Conservation (phyloP, 257 asterid species). For the Nicotiana otophora region DNA sequence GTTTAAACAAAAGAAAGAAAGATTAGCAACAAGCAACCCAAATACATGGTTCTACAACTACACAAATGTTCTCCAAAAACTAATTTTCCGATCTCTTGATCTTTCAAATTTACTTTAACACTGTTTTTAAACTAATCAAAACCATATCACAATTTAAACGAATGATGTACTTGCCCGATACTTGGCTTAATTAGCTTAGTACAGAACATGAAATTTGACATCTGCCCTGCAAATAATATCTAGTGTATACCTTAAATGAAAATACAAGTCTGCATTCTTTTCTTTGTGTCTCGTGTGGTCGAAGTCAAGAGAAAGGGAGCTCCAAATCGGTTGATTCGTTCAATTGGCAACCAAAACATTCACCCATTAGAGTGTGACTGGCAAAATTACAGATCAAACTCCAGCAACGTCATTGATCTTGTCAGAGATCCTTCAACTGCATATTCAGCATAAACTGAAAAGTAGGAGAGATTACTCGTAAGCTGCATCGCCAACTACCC, state of each 20-base stretch:
- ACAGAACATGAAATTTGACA: not conserved
- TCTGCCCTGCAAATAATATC: not conserved
- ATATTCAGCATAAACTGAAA: not conserved
- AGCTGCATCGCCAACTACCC: conserved; percentile 4
- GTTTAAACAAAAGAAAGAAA: too few relatives aligned
- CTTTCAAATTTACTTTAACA: not conserved
- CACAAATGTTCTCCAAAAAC: not conserved
- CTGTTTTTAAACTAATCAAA: not conserved
- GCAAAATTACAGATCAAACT: too few relatives aligned
- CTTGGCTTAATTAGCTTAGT: not conserved
- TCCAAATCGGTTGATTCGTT: not conserved
- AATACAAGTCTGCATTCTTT: not conserved
- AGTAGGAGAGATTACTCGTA: not conserved
- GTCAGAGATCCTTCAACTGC: not conserved
- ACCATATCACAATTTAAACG: not conserved
- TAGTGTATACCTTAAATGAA: not conserved
- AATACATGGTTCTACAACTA: not conserved
- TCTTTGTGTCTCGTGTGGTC: not conserved
- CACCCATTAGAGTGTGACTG: not conserved
- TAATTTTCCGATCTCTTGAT: not conserved
- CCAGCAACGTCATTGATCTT: not conserved
- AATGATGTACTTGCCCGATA: not conserved
- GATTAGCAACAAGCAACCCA: not conserved
- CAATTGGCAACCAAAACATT: not conserved
- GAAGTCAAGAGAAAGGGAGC: not conserved